A percentile compares a stretch with the other conserved stretches of the same genome.
These are phyloP conservation scores for Pseudopediastrum boryanum DNA, from an alignment of 139 green algal genomes.

Conservation along the genomic window DNA sequence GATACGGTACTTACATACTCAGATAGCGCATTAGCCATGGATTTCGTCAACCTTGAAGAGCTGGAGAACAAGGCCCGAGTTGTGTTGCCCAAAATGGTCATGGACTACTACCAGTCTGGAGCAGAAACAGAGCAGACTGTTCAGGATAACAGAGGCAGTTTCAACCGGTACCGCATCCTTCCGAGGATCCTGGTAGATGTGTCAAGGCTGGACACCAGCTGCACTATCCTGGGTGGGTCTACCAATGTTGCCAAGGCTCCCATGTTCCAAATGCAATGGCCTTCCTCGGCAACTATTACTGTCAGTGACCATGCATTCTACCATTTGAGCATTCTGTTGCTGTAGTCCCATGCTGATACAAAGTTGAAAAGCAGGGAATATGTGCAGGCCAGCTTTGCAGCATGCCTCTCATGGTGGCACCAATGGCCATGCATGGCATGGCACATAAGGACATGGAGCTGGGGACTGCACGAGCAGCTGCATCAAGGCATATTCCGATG, in stretches of 20 bases:
- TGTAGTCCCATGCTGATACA: no score
- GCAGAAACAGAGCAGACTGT: conserved; percentile 54
- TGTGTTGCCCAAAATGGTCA: conserved; percentile 33
- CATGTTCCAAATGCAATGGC: not conserved
- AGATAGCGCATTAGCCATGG: no score
- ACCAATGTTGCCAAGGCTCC: not conserved
- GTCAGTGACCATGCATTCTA: no score
- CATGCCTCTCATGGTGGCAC: conserved; percentile 80
- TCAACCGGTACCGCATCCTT: conserved; percentile 56
- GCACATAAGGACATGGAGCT: conserved; percentile 73
- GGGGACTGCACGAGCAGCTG: not conserved
- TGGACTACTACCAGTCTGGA: conserved; percentile 61
- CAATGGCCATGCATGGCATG: conserved; percentile 86
- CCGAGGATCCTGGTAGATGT: conserved; percentile 67
- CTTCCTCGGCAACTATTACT: no score
- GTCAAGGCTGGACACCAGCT: conserved; percentile 39
- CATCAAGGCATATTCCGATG: conserved; percentile 31
- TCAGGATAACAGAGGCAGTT: conserved; percentile 53
- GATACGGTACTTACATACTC: no score
- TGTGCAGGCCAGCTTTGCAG: no score
- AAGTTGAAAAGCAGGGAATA: no score
- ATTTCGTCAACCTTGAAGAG: conserved; percentile 35
- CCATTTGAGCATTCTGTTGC: no score
- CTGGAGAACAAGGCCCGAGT: conserved; percentile 11
- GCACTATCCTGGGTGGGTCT: conserved; percentile 17